Percentiles rank a stretch among this genome's conserved stretches.
These are phyloP conservation scores for Ogataea trehaloabstinens DNA, from an alignment of 805 yeast genomes.

Conservation along the genomic window DNA sequence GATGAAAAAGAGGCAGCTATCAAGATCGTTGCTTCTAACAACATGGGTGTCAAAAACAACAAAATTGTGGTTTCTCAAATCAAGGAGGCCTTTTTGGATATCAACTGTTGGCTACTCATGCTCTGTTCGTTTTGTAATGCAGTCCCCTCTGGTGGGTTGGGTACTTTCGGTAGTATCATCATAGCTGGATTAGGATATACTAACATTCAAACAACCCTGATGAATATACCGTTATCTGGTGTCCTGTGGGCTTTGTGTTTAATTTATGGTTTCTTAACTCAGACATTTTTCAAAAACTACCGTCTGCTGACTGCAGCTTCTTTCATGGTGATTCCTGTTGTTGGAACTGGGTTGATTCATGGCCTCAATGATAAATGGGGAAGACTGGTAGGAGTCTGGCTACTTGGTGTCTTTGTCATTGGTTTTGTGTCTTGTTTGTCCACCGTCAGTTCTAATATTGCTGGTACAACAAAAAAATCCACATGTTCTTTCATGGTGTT, in stretches of 20 bases:
- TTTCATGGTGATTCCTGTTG: slow-evolving; percentile 14
- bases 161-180: slow-evolving; percentile 44
- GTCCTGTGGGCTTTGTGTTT: slow-evolving; percentile 17
- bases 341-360: slow-evolving; percentile 16
- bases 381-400: slow-evolving; percentile 16
- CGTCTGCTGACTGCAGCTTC: slow-evolving; percentile 15
- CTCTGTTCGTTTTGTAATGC: slow-evolving; percentile 36
- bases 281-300: slow-evolving; percentile 12
- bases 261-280: slow-evolving; percentile 10
- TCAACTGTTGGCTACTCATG: slow-evolving; percentile 28
- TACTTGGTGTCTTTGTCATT: slow-evolving; percentile 14
- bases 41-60: slow-evolving; percentile 42
- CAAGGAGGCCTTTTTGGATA: slow-evolving; percentile 40
- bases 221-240: slow-evolving; percentile 36
- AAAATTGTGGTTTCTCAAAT: slow-evolving; percentile 40
- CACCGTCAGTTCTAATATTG: slow-evolving; percentile 42
- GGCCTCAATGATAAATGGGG: slow-evolving; percentile 21
- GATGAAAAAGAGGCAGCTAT: slow-evolving; percentile 32
- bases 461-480: slow-evolving; percentile 58
- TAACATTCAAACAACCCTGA: slow-evolving; percentile 26
- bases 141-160: slow-evolving; percentile 55
- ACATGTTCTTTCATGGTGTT: slow-evolving; percentile 51
- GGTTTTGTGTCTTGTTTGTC: slow-evolving; percentile 16
- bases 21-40: slow-evolving; percentile 33
- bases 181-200: slow-evolving; percentile 35